Evolutionary conservation across 129 eudicot species (phyloP), one percentile per base, ranked within the genome.

Genomic region (Centella asiatica): DNA sequence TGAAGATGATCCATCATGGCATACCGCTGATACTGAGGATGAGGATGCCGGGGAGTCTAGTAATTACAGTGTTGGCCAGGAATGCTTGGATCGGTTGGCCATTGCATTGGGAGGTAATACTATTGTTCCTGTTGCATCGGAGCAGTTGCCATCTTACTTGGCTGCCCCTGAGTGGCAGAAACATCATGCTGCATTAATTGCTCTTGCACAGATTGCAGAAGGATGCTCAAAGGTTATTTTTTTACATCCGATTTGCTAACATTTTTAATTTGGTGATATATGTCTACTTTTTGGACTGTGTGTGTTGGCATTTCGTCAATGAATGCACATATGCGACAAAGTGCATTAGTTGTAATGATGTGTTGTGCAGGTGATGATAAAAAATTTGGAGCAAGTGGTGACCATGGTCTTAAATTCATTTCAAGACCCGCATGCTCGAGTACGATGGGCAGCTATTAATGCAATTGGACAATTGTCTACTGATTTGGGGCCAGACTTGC

Each of bases 391-490:
- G 61, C 99, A 87, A 82, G 95, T 92, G 53, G 96, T 92, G 47
- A 74, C 65, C 65, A 87, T 92, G 99, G 96, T 92, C 29, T 59
- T 92, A 72, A 87, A 74, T 62, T 92, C 96, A 15, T 92, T 92
- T 70, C 95, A 92, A 84, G 95, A 87, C 70, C 86, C 90, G 18
- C 99, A 92, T 62, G 86, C 99, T 27, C 96, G 99, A 50, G 99
- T 80, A 40, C 77, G 99, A 65, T 92, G 99, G 99, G 99, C 99
- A 44, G 99, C 99, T 56, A 92, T 92, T 60, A 92, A 92, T 74
- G 99, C 99, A n/a, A 92, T 92, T 57, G 99, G 99, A 36, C 99
- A 92, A 75, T 64, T 92, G 66, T 90, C 99, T 25, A 92, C 99
- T 40, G 99, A 92, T 72, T 75, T 92, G 79, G 99, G 99, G 36